Conservation (phyloP, 2,329 filamentous ascomycete species). For the Drechslerella coelobrocha region DNA sequence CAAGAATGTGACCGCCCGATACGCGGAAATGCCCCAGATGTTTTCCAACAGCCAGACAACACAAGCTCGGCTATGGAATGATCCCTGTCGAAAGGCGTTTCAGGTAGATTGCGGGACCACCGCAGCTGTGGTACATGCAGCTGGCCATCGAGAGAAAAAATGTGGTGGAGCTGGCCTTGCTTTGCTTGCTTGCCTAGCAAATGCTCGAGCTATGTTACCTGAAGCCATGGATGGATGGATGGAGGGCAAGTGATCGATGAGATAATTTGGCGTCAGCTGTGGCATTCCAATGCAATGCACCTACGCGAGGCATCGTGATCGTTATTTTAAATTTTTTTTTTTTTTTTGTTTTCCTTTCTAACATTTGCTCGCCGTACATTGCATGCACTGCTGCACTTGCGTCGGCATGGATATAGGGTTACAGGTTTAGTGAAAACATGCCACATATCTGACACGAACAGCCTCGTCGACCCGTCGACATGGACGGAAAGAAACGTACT, state of each 20-base stretch:
- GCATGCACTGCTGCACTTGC: too few relatives aligned
- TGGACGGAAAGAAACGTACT: neutral
- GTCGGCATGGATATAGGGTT: too few relatives aligned
- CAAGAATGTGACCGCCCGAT: too few relatives aligned
- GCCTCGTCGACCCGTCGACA: neutral
- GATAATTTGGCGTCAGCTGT: conserved; percentile 25
- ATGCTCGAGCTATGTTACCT: neutral
- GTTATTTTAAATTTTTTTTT: too few relatives aligned
- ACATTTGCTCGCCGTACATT: conserved; percentile 7
- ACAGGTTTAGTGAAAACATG: too few relatives aligned
- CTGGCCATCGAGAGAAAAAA: neutral
- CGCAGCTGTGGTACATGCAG: neutral
- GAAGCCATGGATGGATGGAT: too few relatives aligned
- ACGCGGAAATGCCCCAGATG: too few relatives aligned
- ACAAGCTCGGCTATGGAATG: conserved; percentile 29
- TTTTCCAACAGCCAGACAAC: conserved; percentile 43
- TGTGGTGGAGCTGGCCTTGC: neutral
- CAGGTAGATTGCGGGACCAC: conserved; percentile 42
- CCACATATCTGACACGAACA: too few relatives aligned
- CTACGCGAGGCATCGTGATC: conserved; percentile 5
- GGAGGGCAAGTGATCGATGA: conserved; percentile 33
- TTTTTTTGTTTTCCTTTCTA: too few relatives aligned
- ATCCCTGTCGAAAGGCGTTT: conserved; percentile 46
- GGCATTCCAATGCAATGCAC: conserved; percentile 6
- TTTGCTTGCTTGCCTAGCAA: conserved; percentile 7